Base-by-base conservation (phyloP, 1,284 basidiomycete species). In the Ustilago cynodontis region DNA sequence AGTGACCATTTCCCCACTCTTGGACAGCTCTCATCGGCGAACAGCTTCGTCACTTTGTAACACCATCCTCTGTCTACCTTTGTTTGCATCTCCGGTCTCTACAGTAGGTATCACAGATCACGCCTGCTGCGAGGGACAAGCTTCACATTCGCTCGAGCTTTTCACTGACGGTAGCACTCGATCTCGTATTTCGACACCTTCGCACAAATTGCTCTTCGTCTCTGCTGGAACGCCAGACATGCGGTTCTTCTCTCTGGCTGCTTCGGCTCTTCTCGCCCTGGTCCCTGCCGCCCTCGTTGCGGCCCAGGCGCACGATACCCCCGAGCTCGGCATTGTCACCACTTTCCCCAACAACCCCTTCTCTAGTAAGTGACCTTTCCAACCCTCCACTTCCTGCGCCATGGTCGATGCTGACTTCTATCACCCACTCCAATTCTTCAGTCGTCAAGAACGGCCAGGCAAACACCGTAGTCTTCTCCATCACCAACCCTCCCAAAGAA, bases 341-440 rank as follows among this genome's bases (percentile, higher is more conserved):
- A 82, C 81, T 13, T 85, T 84, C 72, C 82, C 83, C 24, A 77
- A 82, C 69, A 83, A 84, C 70, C 82, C 83, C 10, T 79, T 77
- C 59, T 77, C 72, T 20, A 73, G 76, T 78, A 39, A 66, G 76
- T 78, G 18, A 20, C 53, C 24, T n/a, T 26, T 26, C 35, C 14
- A 13, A n/a, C 31, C 18, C 51, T 53, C 8, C 8, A n/a, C 9
- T 20, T 14, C n/a, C 7, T n/a, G 53, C n/a, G 29, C 10, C 3
- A 26, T 37, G 33, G 43, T 20, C 4, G 24, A 26, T 41, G 45
- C 59, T 59, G 52, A 55, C 50, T 57, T 33, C 43, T 39, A 26
- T 11, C 41, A 37, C 31, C 22, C n/a, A 37, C 18, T 24, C 33
- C 22, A 22, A 29, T 26, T 45, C 28, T 18, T 22, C 59, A 78